Conservation (phyloP, 768 basidiomycete species). For the Pleurotus salmoneostramineus region DNA sequence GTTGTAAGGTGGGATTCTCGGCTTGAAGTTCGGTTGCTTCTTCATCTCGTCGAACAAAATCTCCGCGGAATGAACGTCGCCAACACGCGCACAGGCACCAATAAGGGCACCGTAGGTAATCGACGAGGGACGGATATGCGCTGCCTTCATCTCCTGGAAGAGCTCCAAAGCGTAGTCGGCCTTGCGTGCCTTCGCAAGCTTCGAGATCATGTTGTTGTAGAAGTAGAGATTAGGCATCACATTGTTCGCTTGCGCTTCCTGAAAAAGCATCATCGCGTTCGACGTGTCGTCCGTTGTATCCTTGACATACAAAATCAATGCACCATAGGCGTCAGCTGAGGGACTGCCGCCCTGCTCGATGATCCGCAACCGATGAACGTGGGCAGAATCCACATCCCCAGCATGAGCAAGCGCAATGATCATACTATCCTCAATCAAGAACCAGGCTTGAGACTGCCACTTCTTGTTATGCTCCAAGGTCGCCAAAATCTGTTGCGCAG, state of each 20-base stretch:
- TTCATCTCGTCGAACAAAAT: slow-evolving; percentile 85
- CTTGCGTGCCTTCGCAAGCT: slow-evolving; percentile 91
- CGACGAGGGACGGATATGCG: slow-evolving; percentile 60
- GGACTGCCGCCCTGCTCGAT: slow-evolving; percentile 75
- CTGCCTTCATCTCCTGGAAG: slow-evolving; percentile 83
- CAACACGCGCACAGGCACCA: slow-evolving; percentile 89
- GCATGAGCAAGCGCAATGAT: slow-evolving; percentile 80
- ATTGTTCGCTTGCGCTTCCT: slow-evolving; percentile 67
- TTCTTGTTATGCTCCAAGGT: slow-evolving; percentile 38
- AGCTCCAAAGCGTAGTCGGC: slow-evolving; percentile 85
- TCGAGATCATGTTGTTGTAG: slow-evolving; percentile 97
- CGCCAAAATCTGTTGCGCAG: slow-evolving; percentile 59
- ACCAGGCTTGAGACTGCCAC: slow-evolving; percentile 62
- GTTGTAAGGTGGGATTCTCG: slow-evolving; percentile 94
- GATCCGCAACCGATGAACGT: slow-evolving; percentile 75
- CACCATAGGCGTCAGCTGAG: slow-evolving; percentile 88
- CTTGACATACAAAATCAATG: slow-evolving; percentile 80
- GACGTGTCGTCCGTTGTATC: slow-evolving; percentile 95
- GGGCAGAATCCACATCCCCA: slow-evolving; percentile 76
- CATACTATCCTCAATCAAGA: slow-evolving; percentile 83
- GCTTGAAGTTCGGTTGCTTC: slow-evolving; percentile 65
- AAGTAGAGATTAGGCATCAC: slow-evolving; percentile 82
- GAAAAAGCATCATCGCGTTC: slow-evolving; percentile 80
- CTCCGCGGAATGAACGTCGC: slow-evolving; percentile 81
- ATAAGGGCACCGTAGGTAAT: slow-evolving; percentile 97